These are phyloP conservation scores for Sanghuangporus baumii DNA, from an alignment of 1,284 basidiomycete genomes.

Conservation along the genomic window DNA sequence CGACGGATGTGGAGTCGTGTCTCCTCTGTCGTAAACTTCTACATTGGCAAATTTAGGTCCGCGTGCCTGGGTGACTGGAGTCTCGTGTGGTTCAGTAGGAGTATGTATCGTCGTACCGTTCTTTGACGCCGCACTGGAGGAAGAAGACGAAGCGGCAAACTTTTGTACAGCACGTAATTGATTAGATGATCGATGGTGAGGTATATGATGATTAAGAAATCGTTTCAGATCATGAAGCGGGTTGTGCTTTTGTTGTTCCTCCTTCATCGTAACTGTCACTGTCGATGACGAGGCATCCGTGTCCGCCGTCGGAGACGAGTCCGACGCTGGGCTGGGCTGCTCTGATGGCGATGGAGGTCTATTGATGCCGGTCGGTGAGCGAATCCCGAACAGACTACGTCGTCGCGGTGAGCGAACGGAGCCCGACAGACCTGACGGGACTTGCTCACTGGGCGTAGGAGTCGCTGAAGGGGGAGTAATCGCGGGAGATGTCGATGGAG, in stretches of 20 bases:
- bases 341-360: constrained; percentile 5
- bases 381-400: constrained; percentile 16
- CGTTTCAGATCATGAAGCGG: constrained; percentile 88
- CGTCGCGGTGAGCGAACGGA: constrained; percentile 1
- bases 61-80: constrained; percentile 30
- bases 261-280: constrained; percentile 36
- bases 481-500: constrained; percentile 12
- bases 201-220: constrained; percentile 86
- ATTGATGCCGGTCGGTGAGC: constrained; percentile 2
- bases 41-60: constrained; percentile 34
- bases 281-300: constrained; percentile 15
- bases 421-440: constrained; percentile 1
- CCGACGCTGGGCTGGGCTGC: not conserved
- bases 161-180: constrained; percentile 13
- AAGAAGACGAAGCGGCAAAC: constrained; percentile 16
- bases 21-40: constrained; percentile 27
- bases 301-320: not conserved
- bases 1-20: constrained; percentile 22
- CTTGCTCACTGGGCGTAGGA: constrained; percentile 12
- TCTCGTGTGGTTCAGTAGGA: constrained; percentile 32
- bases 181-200: constrained; percentile 33
- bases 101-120: constrained; percentile 26
- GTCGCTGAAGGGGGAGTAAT: constrained; percentile 1
- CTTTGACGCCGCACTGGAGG: constrained; percentile 7
- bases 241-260: constrained; percentile 26